phyloP scores from a whole-genome alignment of 2,329 filamentous ascomycete species.

The Epichloe coenophiala region DNA sequence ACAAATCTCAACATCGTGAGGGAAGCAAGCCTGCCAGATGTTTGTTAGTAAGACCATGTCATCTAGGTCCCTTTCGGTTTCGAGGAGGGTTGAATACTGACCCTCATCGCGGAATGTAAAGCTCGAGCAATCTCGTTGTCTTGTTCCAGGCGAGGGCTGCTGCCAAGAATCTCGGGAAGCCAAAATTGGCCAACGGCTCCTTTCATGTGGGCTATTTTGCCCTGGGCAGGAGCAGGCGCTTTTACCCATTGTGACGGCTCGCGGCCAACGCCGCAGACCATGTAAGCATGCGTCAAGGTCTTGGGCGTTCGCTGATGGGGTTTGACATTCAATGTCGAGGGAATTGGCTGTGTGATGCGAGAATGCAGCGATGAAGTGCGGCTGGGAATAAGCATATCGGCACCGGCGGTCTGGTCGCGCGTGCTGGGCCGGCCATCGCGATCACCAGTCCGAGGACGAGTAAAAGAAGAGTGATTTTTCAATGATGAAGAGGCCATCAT shows the following conservation, averaged over 20 bases:
- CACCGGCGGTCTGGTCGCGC: slow-evolving; percentile 52
- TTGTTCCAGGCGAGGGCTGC: slow-evolving; percentile 88
- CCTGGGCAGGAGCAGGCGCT: slow-evolving; percentile 73
- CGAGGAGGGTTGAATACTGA: slow-evolving; percentile 30
- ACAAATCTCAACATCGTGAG: slow-evolving; percentile 97
- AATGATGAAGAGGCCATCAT: slow-evolving; percentile 63
- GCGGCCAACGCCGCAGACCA: slow-evolving; percentile 96
- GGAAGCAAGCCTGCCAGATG: slow-evolving; percentile 71
- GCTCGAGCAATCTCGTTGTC: slow-evolving; percentile 94
- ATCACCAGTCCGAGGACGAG: slow-evolving; percentile 52
- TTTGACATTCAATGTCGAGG: slow-evolving; percentile 72
- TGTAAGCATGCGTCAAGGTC: slow-evolving; percentile 96
- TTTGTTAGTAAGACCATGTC: not conserved
- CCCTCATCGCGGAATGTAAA: slow-evolving; percentile 88
- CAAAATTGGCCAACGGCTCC: slow-evolving; percentile 95
- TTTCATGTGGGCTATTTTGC: slow-evolving; percentile 99
- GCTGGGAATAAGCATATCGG: slow-evolving; percentile 81
- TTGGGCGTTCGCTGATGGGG: slow-evolving; percentile 83
- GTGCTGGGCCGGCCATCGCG: slow-evolving; percentile 65
- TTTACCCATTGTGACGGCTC: slow-evolving; percentile 99
- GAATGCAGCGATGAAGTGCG: slow-evolving; percentile 95
- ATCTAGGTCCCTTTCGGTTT: not conserved
- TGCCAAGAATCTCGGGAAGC: slow-evolving; percentile 94
- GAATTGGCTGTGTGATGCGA: slow-evolving; percentile 90
- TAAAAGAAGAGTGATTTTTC: slow-evolving; percentile 60